These are phyloP conservation scores for Thuidium tamariscinum DNA, from an alignment of 225 moss, liverwort and hornwort species.

Conservation along the genomic window DNA sequence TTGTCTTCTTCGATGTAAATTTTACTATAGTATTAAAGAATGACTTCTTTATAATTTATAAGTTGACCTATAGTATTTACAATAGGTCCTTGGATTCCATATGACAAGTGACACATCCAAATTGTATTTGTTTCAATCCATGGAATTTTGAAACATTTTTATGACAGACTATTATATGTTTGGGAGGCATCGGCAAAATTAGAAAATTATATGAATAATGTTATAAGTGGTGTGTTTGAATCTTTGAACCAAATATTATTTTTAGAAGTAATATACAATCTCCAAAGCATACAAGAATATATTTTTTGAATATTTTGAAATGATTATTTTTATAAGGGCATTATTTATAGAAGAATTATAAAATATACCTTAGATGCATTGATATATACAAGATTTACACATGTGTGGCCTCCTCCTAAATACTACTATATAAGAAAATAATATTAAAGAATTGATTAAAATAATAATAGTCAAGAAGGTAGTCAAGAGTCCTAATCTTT, in stretches of 20 bases:
- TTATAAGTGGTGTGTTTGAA: background rate
- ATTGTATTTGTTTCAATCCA: background rate
- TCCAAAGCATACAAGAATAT: background rate
- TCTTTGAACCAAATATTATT: background rate
- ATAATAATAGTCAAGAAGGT: rapidly evolving
- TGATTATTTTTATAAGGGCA: too few relatives aligned
- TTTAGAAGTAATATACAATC: too few relatives aligned
- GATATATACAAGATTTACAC: rapidly evolving
- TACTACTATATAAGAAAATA: background rate
- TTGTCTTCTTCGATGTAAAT: background rate
- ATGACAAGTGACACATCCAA: background rate
- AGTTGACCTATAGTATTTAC: background rate
- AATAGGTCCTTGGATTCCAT: background rate
- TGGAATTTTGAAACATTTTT: background rate
- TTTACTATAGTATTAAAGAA: background rate
- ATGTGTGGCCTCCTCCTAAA: rapidly evolving
- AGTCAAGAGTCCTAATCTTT: background rate
- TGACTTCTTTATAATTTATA: background rate
- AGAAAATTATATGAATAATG: background rate
- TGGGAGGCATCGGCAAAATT: background rate
- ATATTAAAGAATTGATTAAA: background rate
- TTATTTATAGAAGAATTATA: background rate
- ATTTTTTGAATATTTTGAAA: background rate
- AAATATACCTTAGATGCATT: rapidly evolving
- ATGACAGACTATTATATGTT: too few relatives aligned